Evolutionary conservation across 257 asterid genomes (phyloP).

Genomic region (Fraxinus anomala): DNA sequence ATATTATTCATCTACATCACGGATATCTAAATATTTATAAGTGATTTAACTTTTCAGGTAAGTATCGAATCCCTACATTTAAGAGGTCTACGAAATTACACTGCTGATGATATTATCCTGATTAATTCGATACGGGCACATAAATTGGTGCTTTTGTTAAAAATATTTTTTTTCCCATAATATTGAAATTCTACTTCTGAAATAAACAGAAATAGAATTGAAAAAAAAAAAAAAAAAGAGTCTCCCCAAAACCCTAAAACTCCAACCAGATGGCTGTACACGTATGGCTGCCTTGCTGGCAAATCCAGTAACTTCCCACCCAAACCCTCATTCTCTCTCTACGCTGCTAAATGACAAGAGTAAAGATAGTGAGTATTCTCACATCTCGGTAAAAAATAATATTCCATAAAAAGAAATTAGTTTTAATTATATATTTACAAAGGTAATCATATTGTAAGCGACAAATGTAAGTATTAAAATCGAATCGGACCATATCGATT

Average conservation of each 20-base stretch:
- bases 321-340: conserved; percentile 8
- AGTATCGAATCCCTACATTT: no score
- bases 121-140: no score
- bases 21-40: no score
- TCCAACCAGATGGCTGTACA: not conserved
- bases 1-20: no score
- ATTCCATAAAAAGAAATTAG: no score
- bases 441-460: conserved; percentile 21
- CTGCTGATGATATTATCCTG: no score
- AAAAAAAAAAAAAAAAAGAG: not conserved
- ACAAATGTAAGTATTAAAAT: conserved; percentile 20
- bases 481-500: no score
- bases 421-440: not conserved
- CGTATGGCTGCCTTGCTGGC: conserved; percentile 24
- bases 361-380: conserved; percentile 49
- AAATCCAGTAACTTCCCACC: not conserved
- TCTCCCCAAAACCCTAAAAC: conserved; percentile 20
- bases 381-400: conserved; percentile 26
- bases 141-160: no score
- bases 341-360: conserved; percentile 49
- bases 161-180: no score
- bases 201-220: not conserved
- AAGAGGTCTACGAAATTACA: no score
- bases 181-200: not conserved
- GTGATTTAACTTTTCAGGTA: no score